Evolutionary conservation across 257 asterid genomes (phyloP), one percentile per base, ranked within the genome.

Genomic region (Primulina eburnea): DNA sequence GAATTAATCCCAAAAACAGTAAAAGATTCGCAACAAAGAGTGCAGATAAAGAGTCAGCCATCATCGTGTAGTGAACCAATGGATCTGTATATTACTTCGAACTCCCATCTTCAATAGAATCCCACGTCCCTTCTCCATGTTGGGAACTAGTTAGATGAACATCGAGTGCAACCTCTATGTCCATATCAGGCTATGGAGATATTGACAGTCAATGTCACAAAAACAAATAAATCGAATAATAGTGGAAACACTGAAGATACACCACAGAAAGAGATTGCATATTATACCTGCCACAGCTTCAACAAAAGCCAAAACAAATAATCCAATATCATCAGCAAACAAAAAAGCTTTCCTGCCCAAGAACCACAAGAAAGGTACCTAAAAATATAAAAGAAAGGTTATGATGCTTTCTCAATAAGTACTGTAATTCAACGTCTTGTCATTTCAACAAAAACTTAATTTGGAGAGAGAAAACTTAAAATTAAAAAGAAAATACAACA

Each of bases 261-360:
- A 24, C 6, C 18, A 50, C 53, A 17, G 18, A 62, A 43, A 57
- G 69, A 68, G 60, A 26, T 33, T 18, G 5, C 18, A 32, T 12
- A 50, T 83, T 9, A 57, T 83, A 94, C 97, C 96, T 86, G 76
- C 96, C 92, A 93, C 29, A 86, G 70, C 80, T 76, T 89, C 86
- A 91, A 85, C 67, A 94, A 73, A 73, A 71, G 84, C 96, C 95
- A 89, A 24, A 90, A 76, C 68, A 89, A 70, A 82, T 58, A 89
- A 82, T 91, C 89, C 32, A 93, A 72, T 67, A 90, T 83, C 97
- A 93, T 90, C 73, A 90, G 97, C 76, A 93, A 58, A 86, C 86
- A 87, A 71, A 93, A 93, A 64, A 93, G 88, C 84, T 90, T 93
- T 71, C 97, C 99, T 12, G 99, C 97, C 99, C 97, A 93, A 69